These are phyloP conservation scores for Pleoardoris graminearum DNA, from an alignment of 2,329 filamentous ascomycete genomes.

Conservation along the genomic window DNA sequence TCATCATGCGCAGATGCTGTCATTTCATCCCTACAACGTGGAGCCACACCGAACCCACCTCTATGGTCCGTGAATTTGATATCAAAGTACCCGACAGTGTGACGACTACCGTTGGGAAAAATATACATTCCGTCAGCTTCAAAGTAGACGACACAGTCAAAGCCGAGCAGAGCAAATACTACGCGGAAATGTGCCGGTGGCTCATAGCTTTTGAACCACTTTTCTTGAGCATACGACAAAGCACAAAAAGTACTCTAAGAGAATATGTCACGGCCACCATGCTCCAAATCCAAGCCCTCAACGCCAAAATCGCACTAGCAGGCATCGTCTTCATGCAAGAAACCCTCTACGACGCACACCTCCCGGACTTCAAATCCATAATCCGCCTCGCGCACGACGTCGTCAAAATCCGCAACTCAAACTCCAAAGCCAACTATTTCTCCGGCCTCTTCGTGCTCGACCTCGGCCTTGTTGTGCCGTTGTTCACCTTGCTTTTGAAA, in stretches of 20 bases:
- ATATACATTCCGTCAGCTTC: constrained; percentile 12
- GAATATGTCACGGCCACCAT: constrained; percentile 13
- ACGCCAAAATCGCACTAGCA: constrained; percentile 10
- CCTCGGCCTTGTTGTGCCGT: constrained; percentile 13
- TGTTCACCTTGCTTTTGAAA: constrained; percentile 14
- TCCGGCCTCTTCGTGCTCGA: constrained; percentile 15
- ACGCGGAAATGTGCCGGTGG: constrained; percentile 12
- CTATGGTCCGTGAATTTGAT: constrained; percentile 3
- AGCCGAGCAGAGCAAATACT: constrained; percentile 1
- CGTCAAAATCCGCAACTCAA: constrained; percentile 6
- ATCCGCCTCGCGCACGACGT: constrained; percentile 13
- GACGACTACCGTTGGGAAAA: constrained; percentile 10
- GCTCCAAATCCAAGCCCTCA: constrained; percentile 18
- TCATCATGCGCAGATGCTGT: constrained; percentile 13
- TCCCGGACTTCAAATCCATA: constrained; percentile 12
- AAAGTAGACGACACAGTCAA: constrained; percentile 5
- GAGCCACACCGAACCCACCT: constrained; percentile 5
- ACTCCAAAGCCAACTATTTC: constrained; percentile 4
- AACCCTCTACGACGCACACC: constrained; percentile 12
- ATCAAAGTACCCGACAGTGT: constrained; percentile 9
- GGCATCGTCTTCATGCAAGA: constrained; percentile 13
- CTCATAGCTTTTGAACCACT: constrained; percentile 14
- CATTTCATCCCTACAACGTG: constrained; percentile 18
- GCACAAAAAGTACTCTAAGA: background rate
- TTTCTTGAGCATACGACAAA: constrained; percentile 5